phyloP scores from a whole-genome alignment of 768 basidiomycete species.

The Infundibulicybe gibba region DNA sequence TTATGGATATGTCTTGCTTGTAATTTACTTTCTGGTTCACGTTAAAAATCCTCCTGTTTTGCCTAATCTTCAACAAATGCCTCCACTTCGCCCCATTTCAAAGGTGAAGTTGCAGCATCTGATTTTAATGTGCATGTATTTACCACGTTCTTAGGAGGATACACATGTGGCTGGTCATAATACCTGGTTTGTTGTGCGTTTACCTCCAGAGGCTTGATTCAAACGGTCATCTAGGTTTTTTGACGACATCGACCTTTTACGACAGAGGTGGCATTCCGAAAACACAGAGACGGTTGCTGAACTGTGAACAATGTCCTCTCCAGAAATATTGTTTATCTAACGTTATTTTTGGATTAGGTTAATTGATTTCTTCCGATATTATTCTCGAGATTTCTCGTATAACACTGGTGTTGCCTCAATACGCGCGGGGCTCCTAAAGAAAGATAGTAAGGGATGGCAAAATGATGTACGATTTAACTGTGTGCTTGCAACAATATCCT shows the following conservation, averaged over 20 bases:
- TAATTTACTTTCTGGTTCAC: slow-evolving; percentile 96
- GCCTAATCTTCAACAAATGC: slow-evolving; percentile 94
- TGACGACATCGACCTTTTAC: slow-evolving; percentile 91
- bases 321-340: slow-evolving; percentile 1
- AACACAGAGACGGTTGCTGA: slow-evolving; percentile 93
- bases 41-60: slow-evolving; percentile 97
- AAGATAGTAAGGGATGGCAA: slow-evolving; percentile 93
- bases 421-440: slow-evolving; percentile 82
- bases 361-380: slow-evolving; percentile 98
- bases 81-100: slow-evolving; percentile 83
- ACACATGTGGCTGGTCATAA: slow-evolving; percentile 79
- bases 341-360: slow-evolving; percentile 46
- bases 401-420: slow-evolving; percentile 91
- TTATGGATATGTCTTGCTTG: slow-evolving; percentile 96
- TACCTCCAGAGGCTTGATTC: slow-evolving; percentile 1
- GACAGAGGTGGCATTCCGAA: slow-evolving; percentile 91
- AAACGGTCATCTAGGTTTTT: slow-evolving; percentile 68
- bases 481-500: slow-evolving; percentile 2
- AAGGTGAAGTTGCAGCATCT: slow-evolving; percentile 39
- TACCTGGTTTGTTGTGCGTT: slow-evolving; percentile 53
- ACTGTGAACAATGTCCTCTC: slow-evolving; percentile 55
- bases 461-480: slow-evolving; percentile 64
- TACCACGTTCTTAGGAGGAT: slow-evolving; percentile 53
- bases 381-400: slow-evolving; percentile 89
- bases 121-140: slow-evolving; percentile 7